Percentiles rank a stretch among this genome's conserved stretches.
Conservation (phyloP, 306 rosid genomes). For the Pterocarpus macrocarpus region DNA sequence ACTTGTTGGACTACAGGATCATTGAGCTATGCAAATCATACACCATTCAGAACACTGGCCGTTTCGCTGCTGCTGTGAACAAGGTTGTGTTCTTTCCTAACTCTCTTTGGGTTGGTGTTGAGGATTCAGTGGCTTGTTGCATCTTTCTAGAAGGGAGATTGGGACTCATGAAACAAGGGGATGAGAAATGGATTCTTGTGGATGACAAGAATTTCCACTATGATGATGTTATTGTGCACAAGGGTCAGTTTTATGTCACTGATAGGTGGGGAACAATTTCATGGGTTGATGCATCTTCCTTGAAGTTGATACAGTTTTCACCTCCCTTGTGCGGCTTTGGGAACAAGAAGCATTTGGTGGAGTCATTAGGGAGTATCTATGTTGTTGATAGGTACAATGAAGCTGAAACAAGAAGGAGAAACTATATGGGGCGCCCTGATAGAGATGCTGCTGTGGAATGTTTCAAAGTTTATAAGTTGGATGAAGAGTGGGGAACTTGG, state of each 20-base stretch:
- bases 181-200: constrained; percentile 52
- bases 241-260: constrained; percentile 67
- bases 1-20: constrained; percentile 46
- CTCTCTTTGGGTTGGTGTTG: constrained; percentile 46
- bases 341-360: constrained; percentile 74
- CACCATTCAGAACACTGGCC: neutral
- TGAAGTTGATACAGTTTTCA: constrained; percentile 59
- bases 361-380: constrained; percentile 66
- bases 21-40: constrained; percentile 57
- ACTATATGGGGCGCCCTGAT: neutral
- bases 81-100: constrained; percentile 63
- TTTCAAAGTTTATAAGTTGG: constrained; percentile 66
- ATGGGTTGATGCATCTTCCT: constrained; percentile 59
- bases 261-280: constrained; percentile 73
- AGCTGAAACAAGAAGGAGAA: constrained; percentile 35
- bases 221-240: constrained; percentile 67
- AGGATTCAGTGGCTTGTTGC: constrained; percentile 49
- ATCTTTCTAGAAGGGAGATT: constrained; percentile 57
- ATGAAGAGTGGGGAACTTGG: constrained; percentile 63
- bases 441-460: constrained; percentile 40
- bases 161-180: constrained; percentile 59
- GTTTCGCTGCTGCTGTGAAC: constrained; percentile 13
- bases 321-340: constrained; percentile 72
- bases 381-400: constrained; percentile 69
- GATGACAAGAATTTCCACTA: constrained; percentile 55